Percentiles rank a stretch among this genome's conserved stretches.
Conservation (phyloP, 2,329 filamentous ascomycete genomes). For the Aschersonia sp. region DNA sequence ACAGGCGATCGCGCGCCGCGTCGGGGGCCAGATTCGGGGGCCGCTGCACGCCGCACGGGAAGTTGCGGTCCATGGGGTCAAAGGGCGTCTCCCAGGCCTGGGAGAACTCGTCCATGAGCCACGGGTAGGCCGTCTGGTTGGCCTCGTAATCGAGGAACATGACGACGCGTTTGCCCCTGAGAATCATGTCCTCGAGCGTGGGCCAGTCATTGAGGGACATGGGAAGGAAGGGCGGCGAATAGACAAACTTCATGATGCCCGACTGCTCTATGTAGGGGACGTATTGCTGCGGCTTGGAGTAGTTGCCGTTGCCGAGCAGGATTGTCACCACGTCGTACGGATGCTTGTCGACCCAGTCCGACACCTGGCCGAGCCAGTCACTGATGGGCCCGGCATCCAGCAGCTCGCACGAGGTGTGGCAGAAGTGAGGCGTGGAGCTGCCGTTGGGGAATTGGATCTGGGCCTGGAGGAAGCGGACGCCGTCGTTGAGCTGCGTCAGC, state of each 20-base stretch:
- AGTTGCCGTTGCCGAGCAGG: conserved; percentile 72
- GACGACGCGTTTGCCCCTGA: conserved; percentile 54
- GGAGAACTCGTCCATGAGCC: conserved; percentile 74
- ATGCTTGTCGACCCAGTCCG: conserved; percentile 57
- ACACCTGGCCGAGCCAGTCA: conserved; percentile 54
- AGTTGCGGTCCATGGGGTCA: conserved; percentile 46
- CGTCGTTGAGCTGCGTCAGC: conserved; percentile 61
- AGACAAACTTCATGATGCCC: conserved; percentile 60
- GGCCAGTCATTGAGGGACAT: conserved; percentile 71
- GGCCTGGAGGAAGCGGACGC: conserved; percentile 48
- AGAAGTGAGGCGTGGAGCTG: conserved; percentile 50
- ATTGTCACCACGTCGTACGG: conserved; percentile 83
- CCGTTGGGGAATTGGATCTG: conserved; percentile 46
- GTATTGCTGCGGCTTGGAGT: conserved; percentile 49
- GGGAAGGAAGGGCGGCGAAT: conserved; percentile 54
- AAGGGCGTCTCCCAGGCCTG: conserved; percentile 90
- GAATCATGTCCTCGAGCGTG: conserved; percentile 62
- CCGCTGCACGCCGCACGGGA: conserved; percentile 67
- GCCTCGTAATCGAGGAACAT: conserved; percentile 79
- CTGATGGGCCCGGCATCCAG: conserved; percentile 69
- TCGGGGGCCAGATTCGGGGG: conserved; percentile 48
- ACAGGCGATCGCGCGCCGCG: conserved; percentile 49
- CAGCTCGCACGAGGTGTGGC: conserved; percentile 71
- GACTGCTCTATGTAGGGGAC: conserved; percentile 53
- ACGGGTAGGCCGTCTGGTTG: conserved; percentile 64